A percentile compares a stretch with the other conserved stretches of the same genome.
These are phyloP conservation scores for Dicorynia guianensis DNA, from an alignment of 306 rosid genomes.

Conservation along the genomic window DNA sequence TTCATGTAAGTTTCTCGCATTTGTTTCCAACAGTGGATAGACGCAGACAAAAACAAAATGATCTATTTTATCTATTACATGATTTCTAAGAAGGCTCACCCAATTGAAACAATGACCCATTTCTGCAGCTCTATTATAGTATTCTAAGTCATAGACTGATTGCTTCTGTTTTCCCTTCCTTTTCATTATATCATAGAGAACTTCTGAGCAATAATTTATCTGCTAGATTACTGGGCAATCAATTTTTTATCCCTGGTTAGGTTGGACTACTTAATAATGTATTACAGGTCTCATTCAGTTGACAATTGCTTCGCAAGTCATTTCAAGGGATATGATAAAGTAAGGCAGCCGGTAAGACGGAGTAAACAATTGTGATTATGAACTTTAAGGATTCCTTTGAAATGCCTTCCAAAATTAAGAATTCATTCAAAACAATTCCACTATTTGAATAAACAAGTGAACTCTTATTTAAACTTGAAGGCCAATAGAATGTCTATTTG, in stretches of 20 bases:
- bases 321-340: background rate
- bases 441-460: background rate
- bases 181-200: slow-evolving; percentile 23
- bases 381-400: slow-evolving; percentile 31
- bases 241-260: slow-evolving; percentile 23
- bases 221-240: background rate
- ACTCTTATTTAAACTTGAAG: background rate
- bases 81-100: too few species aligned
- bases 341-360: background rate
- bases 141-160: background rate
- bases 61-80: too few species aligned
- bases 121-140: background rate
- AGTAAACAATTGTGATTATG: background rate
- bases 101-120: too few species aligned
- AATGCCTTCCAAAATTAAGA: background rate
- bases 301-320: background rate
- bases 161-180: slow-evolving; percentile 3
- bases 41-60: too few species aligned
- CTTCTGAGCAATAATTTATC: background rate
- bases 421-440: slow-evolving; percentile 17
- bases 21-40: too few species aligned
- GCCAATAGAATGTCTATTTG: slow-evolving; percentile 23
- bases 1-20: too few species aligned
- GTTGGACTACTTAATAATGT: background rate
- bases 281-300: background rate